Percentiles rank a stretch among this genome's conserved stretches.
These are phyloP conservation scores for Yueomyces sp. DNA, from an alignment of 805 yeast species.

Conservation along the genomic window DNA sequence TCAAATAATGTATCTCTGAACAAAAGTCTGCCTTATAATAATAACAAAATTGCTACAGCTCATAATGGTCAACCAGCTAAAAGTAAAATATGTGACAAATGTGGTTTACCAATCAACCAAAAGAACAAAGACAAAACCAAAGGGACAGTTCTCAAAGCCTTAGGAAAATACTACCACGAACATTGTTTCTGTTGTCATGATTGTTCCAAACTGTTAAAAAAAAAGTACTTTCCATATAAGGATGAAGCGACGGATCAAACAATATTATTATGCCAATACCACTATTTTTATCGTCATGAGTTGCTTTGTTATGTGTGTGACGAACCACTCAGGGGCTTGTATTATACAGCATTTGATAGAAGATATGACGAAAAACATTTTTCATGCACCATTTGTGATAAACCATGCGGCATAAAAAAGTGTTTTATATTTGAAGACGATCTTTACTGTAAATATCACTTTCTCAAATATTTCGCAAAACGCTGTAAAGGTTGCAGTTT, in stretches of 20 bases:
- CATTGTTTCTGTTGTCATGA: slow-evolving; percentile 80
- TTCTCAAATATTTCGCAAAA: slow-evolving; percentile 72
- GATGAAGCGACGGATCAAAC: slow-evolving; percentile 26
- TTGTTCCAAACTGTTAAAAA: slow-evolving; percentile 68
- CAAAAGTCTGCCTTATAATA: no score
- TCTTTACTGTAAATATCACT: slow-evolving; percentile 86
- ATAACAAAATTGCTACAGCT: no score
- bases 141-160: slow-evolving; percentile 59
- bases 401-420: slow-evolving; percentile 80
- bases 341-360: slow-evolving; percentile 83
- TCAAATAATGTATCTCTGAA: neutral
- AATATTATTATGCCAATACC: slow-evolving; percentile 76
- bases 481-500: slow-evolving; percentile 89
- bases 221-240: slow-evolving; percentile 81
- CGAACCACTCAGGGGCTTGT: slow-evolving; percentile 78
- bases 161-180: slow-evolving; percentile 68
- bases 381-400: slow-evolving; percentile 75
- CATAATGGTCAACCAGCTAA: no score
- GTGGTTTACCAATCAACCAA: slow-evolving; percentile 44
- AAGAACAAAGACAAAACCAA: slow-evolving; percentile 24
- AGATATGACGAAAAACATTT: slow-evolving; percentile 94
- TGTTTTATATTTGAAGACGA: slow-evolving; percentile 77
- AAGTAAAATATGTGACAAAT: slow-evolving; percentile 35
- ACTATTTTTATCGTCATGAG: slow-evolving; percentile 75
- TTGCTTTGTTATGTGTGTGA: slow-evolving; percentile 81